phyloP scores from a whole-genome alignment of 2,329 filamentous ascomycete species.

The Ceratocystis alfenasii region DNA sequence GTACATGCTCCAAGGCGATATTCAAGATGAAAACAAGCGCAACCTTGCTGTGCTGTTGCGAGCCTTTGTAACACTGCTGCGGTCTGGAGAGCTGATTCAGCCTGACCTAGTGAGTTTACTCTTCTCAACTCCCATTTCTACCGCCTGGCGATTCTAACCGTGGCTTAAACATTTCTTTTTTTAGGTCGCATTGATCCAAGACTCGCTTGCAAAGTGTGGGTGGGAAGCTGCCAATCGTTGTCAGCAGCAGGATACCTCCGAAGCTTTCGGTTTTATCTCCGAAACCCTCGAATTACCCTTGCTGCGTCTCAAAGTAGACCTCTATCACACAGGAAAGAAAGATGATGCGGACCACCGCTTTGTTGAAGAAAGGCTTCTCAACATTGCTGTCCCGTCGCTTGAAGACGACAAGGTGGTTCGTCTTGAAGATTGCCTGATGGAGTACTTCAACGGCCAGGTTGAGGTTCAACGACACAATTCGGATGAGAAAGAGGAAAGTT shows the following conservation, averaged over 20 bases:
- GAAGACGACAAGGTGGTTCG: constrained; percentile 59
- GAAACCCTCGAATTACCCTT: constrained; percentile 78
- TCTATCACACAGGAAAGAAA: constrained; percentile 82
- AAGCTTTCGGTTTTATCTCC: constrained; percentile 91
- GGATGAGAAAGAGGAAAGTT: constrained; percentile 6
- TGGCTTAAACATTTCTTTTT: not conserved
- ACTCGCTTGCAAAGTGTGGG: constrained; percentile 70
- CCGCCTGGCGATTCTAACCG: not conserved
- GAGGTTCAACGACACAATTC: constrained; percentile 48
- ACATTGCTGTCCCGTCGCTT: constrained; percentile 76
- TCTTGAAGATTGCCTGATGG: constrained; percentile 81
- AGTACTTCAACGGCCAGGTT: constrained; percentile 88
- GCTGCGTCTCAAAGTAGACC: constrained; percentile 81
- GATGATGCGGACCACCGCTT: constrained; percentile 87
- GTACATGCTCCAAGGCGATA: constrained; percentile 73
- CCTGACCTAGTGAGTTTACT: constrained; percentile 57
- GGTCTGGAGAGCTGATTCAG: constrained; percentile 73
- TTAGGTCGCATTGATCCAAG: constrained; percentile 70
- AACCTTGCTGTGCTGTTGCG: constrained; percentile 67
- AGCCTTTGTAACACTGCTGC: constrained; percentile 86
- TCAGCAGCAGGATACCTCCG: constrained; percentile 89
- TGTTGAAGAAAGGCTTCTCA: constrained; percentile 78
- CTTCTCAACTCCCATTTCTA: not conserved
- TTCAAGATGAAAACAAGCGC: constrained; percentile 55
- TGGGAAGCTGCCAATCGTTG: constrained; percentile 68